These are phyloP conservation scores for Lipomyces spencermartinsiae DNA, from an alignment of 805 yeast species.

Conservation along the genomic window DNA sequence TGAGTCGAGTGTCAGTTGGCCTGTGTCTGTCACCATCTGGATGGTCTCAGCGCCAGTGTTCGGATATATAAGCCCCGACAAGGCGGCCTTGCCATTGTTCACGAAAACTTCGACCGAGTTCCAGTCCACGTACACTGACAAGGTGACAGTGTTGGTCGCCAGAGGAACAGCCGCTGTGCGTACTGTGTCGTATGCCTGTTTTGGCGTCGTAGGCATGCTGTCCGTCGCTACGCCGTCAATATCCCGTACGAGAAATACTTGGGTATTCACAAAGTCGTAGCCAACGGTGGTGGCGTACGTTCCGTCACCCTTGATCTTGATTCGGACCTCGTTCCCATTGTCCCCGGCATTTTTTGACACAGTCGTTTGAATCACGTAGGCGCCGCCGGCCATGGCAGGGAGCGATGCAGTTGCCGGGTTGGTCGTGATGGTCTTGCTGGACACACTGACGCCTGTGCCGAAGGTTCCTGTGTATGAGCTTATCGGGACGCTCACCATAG, in stretches of 20 bases:
- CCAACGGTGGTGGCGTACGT: constrained; percentile 3
- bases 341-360: constrained; percentile 6
- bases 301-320: constrained; percentile 9
- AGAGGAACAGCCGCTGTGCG: not conserved
- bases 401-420: not conserved
- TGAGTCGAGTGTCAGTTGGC: not conserved
- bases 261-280: constrained; percentile 1
- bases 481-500: not conserved
- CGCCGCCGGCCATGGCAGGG: constrained; percentile 7
- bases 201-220: not conserved
- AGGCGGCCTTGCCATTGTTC: not conserved
- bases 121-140: not conserved
- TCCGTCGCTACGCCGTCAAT: not conserved
- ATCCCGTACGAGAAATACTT: not conserved
- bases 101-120: not conserved
- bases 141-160: not conserved
- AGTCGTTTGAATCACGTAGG: not conserved
- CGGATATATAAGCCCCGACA: not conserved
- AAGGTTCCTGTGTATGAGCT: not conserved
- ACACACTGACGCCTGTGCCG: not conserved
- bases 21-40: not conserved
- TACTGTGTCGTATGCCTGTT: not conserved
- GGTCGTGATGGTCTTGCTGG: not conserved
- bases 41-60: not conserved
- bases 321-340: constrained; percentile 7